These are phyloP conservation scores for Lotmaria passim DNA, from an alignment of 208 protist genomes.

Conservation along the genomic window DNA sequence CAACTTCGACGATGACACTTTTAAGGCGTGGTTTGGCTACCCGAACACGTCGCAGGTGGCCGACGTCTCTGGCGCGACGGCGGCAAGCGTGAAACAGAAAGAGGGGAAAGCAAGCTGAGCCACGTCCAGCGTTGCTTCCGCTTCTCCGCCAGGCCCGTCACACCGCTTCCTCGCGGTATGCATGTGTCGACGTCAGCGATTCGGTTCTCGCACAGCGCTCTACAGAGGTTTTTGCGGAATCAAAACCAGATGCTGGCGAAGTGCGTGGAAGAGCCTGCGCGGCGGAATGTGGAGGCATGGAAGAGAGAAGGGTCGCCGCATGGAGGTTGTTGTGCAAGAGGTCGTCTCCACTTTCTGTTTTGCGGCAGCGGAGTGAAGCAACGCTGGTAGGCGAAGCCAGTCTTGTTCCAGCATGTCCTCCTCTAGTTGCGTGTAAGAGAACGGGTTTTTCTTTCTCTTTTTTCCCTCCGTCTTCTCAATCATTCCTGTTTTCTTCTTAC, in stretches of 20 bases:
- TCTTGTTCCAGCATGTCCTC: too few relatives aligned
- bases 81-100: conserved; percentile 4
- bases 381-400: too few relatives aligned
- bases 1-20: conserved; percentile 87
- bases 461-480: too few relatives aligned
- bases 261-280: conserved; percentile 30
- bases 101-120: conserved; percentile 19
- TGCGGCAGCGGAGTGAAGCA: too few relatives aligned
- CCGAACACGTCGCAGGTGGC: conserved; percentile 67
- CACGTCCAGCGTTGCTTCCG: too few relatives aligned
- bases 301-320: conserved; percentile 31
- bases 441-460: too few relatives aligned
- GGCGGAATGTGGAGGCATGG: conserved; percentile 32
- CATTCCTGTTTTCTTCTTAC: too few relatives aligned
- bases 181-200: conserved; percentile 2
- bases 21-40: conserved; percentile 90
- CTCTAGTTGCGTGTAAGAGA: too few relatives aligned
- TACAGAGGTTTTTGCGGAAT: conserved; percentile 25
- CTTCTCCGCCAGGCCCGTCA: neutral
- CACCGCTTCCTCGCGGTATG: neutral
- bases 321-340: conserved; percentile 26
- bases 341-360: too few relatives aligned
- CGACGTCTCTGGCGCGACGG: neutral
- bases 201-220: conserved; percentile 3
- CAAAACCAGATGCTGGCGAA: conserved; percentile 42